Percentiles rank a stretch among this genome's conserved stretches.
Evolutionary conservation across 257 asterid genomes (phyloP).

Genomic region (Ballota nigra): DNA sequence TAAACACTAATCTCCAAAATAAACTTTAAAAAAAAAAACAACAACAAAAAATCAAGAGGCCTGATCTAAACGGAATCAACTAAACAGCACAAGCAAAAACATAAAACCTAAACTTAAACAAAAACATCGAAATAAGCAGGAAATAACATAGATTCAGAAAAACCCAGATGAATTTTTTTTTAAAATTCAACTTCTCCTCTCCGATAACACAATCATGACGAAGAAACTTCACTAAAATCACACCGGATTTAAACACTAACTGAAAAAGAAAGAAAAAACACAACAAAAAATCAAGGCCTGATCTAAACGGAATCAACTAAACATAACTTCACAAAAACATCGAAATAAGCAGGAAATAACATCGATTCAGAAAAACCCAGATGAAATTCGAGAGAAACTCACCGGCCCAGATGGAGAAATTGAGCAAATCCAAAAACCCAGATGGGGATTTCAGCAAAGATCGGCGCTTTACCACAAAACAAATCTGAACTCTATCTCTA

Average conservation of each 20-base stretch:
- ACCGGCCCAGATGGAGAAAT: constrained; percentile 40
- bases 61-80: not conserved
- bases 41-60: not conserved
- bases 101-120: not conserved
- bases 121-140: constrained; percentile 18
- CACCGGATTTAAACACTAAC: too few species aligned
- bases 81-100: not conserved
- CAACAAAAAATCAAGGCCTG: constrained; percentile 20
- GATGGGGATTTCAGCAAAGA: constrained; percentile 44
- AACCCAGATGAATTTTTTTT: constrained; percentile 29
- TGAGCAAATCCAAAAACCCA: constrained; percentile 32
- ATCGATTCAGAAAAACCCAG: constrained; percentile 27
- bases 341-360: constrained; percentile 23
- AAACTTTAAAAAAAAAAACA: not conserved
- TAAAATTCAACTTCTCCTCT: too few species aligned
- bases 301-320: constrained; percentile 30
- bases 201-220: too few species aligned
- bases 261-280: too few species aligned
- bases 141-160: constrained; percentile 20
- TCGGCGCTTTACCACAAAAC: constrained; percentile 38
- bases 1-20: not conserved
- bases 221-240: too few species aligned
- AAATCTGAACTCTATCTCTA: constrained; percentile 19
- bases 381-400: constrained; percentile 18
- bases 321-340: not conserved